Conservation (phyloP, 805 yeast genomes). For the Tanozyma kutaoensis region DNA sequence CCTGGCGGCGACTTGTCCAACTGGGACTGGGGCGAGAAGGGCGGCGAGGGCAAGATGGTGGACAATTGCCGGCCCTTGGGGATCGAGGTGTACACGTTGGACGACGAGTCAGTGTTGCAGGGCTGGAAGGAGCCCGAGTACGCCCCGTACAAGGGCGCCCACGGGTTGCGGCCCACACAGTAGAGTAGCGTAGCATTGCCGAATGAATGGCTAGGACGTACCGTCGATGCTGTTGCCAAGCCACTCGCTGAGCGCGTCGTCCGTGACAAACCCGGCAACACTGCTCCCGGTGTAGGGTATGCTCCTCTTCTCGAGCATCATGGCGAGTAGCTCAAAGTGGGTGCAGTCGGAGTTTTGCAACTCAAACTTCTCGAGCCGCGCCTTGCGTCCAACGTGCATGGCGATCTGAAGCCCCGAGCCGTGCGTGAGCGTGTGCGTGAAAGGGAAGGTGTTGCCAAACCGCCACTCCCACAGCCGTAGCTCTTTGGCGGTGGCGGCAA, state of each 20-base stretch:
- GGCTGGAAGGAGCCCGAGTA: conserved; percentile 40
- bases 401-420: conserved; percentile 16
- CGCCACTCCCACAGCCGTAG: conserved; percentile 60
- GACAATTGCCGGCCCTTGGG: conserved; percentile 52
- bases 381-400: conserved; percentile 35
- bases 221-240: conserved; percentile 34
- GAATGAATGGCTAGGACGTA: no score
- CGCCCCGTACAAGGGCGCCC: conserved; percentile 41
- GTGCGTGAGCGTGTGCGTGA: conserved; percentile 35
- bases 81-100: conserved; percentile 44
- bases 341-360: conserved; percentile 2
- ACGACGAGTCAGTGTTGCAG: conserved; percentile 24
- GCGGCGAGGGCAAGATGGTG: conserved; percentile 36
- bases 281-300: conserved; percentile 28
- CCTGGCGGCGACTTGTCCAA: conserved; percentile 58
- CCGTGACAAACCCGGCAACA: conserved; percentile 29
- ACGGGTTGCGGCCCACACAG: conserved; percentile 27
- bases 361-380: conserved; percentile 10
- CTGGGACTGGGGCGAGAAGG: conserved; percentile 62
- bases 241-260: conserved; percentile 33
- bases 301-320: conserved; percentile 12
- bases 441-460: conserved; percentile 66
- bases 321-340: conserved; percentile 20
- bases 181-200: no score
- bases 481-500: conserved; percentile 23